Percentiles rank a stretch among this genome's conserved stretches.
Evolutionary conservation across 306 rosid species (phyloP).

Genomic region (Rosa lucieae): DNA sequence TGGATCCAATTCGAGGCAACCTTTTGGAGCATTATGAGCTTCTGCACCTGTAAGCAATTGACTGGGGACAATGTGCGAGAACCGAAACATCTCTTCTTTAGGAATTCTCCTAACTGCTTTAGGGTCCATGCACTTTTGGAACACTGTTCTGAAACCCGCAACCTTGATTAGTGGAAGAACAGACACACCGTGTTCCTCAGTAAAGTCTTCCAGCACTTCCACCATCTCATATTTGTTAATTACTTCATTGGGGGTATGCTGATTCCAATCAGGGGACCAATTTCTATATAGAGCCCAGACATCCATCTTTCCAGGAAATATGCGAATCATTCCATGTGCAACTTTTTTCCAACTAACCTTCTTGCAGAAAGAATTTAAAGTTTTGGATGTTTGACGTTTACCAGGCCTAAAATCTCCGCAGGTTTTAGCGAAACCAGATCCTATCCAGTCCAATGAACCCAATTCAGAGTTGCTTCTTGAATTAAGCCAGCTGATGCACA

Average conservation of each 20-base stretch:
- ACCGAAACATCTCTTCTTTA: constrained; percentile 85
- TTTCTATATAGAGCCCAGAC: constrained; percentile 92
- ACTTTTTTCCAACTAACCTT: constrained; percentile 83
- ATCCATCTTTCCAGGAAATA: constrained; percentile 80
- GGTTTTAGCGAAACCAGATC: constrained; percentile 82
- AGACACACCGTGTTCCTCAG: constrained; percentile 56
- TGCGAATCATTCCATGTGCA: constrained; percentile 64
- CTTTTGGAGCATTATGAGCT: constrained; percentile 76
- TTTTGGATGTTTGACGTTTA: constrained; percentile 52
- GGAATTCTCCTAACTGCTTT: constrained; percentile 56
- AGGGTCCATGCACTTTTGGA: constrained; percentile 48
- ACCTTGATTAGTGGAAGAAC: constrained; percentile 72
- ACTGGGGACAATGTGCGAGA: constrained; percentile 92
- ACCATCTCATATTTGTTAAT: constrained; percentile 93
- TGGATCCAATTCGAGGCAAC: constrained; percentile 90
- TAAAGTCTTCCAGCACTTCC: constrained; percentile 75
- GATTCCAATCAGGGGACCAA: constrained; percentile 83
- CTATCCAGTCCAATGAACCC: constrained; percentile 90
- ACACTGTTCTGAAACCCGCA: constrained; percentile 81
- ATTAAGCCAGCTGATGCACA: constrained; percentile 97
- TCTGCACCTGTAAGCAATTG: constrained; percentile 81
- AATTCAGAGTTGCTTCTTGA: constrained; percentile 83
- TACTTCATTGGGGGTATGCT: constrained; percentile 68
- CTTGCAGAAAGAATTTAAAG: constrained; percentile 85
- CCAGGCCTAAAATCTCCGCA: constrained; percentile 93